Evolutionary conservation across 495 filamentous ascomycete genomes (phyloP), one percentile per base, ranked within the genome.

Genomic region (Penicillium salamii): DNA sequence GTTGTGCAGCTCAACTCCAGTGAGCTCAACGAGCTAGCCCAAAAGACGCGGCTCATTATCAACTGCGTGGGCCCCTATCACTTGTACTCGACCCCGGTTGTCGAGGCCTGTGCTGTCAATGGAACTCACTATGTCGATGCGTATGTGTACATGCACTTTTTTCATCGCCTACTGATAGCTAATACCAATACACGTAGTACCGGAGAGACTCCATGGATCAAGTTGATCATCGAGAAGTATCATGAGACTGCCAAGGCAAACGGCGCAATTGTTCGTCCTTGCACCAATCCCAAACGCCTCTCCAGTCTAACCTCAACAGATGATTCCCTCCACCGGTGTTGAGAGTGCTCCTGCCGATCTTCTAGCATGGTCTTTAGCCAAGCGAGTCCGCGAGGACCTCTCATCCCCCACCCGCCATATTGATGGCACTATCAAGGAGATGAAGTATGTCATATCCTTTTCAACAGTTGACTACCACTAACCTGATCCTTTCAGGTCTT

Each of bases 51-150:
- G 44, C 57, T 92, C 34, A 65, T 97, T 21, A 86, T 97, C 62
- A 87, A 88, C 42, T 90, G 88, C 35, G 81, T 96, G 26, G 92
- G 92, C 0, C 92, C 92, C 0, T 97, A 91, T 66, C 70, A 81
- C 59, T 59, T 80, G 24, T 86, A 95, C 57, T 91, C 92, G 34
- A 84, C 86, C 37, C 79, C 80, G 34, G 89, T 91, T 15, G 82
- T 97, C 45, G 85, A 87, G 55, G 91, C 91, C n/a, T 97, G 92
- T 64, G 90, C 89, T 24, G 78, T 82, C 40, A 83, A 83, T 51
- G 91, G 92, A 18, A 96, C 92, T 11, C 91, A 96, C 65, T 96
- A 96, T 63, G 72, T 97, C 35, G 92, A 97, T 71, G 81, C 82
- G 72, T 74, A 47, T 60, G 72, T 65, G 2, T 40, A 29, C 11